phyloP scores from a whole-genome alignment of 805 yeast species.

The Jamesozyma piceae region DNA sequence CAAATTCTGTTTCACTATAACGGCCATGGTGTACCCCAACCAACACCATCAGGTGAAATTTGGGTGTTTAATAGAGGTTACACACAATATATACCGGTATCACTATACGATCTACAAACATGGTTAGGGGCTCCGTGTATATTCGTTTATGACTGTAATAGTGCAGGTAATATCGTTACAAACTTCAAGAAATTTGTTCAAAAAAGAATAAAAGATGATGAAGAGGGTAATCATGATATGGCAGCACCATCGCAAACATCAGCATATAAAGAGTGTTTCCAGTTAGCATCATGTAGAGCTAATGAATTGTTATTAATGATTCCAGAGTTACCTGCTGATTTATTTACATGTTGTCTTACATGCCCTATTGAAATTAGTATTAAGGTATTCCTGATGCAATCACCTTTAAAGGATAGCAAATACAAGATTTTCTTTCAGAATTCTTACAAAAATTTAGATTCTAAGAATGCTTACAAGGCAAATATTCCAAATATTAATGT shows the following conservation, averaged over 20 bases:
- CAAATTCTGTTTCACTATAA: conserved; percentile 89
- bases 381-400: conserved; percentile 82
- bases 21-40: conserved; percentile 98
- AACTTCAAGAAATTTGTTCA: conserved; percentile 87
- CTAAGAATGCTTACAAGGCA: conserved; percentile 14
- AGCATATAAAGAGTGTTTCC: conserved; percentile 75
- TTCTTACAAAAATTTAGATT: conserved; percentile 10
- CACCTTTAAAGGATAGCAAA: conserved; percentile 45
- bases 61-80: conserved; percentile 98
- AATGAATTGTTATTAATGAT: conserved; percentile 84
- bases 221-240: conserved; percentile 41
- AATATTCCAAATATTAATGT: conserved; percentile 44
- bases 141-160: conserved; percentile 87
- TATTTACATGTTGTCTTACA: conserved; percentile 90
- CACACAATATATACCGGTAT: conserved; percentile 94
- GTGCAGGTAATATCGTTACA: conserved; percentile 86
- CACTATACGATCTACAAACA: conserved; percentile 86
- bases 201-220: conserved; percentile 79
- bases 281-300: conserved; percentile 83
- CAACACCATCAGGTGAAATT: conserved; percentile 90
- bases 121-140: conserved; percentile 98
- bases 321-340: conserved; percentile 91
- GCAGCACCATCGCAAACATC: conserved; percentile 37
- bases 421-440: conserved; percentile 34
- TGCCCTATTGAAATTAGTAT: conserved; percentile 92